Percentiles rank a stretch among this genome's conserved stretches.
These are phyloP conservation scores for Diaporthe amygdali DNA, from an alignment of 2,329 filamentous ascomycete species.

Conservation along the genomic window DNA sequence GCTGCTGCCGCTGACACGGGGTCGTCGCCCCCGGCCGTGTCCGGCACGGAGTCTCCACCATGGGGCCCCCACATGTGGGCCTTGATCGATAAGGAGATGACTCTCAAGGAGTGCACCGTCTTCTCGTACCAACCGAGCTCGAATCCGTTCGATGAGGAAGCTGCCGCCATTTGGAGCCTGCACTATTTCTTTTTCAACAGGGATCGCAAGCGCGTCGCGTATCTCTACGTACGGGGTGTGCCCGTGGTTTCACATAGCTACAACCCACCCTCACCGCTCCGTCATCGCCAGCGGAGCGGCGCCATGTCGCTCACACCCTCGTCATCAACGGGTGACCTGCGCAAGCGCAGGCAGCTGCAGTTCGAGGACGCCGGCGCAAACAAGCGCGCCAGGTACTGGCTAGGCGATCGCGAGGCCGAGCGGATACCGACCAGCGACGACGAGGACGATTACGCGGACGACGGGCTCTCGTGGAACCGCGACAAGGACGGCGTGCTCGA, in stretches of 20 bases:
- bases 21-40: slow-evolving; percentile 47
- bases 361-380: slow-evolving; percentile 56
- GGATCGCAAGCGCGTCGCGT: slow-evolving; percentile 87
- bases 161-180: slow-evolving; percentile 91
- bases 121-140: slow-evolving; percentile 90
- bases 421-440: slow-evolving; percentile 48
- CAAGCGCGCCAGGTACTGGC: slow-evolving; percentile 89
- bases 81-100: slow-evolving; percentile 93
- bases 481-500: slow-evolving; percentile 64
- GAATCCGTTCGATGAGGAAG: slow-evolving; percentile 89
- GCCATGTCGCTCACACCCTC: slow-evolving; percentile 31
- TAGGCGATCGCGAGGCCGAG: slow-evolving; percentile 69
- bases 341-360: slow-evolving; percentile 35
- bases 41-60: slow-evolving; percentile 46
- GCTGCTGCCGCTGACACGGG: slow-evolving; percentile 40
- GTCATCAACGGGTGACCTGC: slow-evolving; percentile 29
- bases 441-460: slow-evolving; percentile 55
- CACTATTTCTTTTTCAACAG: slow-evolving; percentile 99
- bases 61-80: slow-evolving; percentile 95
- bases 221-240: slow-evolving; percentile 90
- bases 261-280: slow-evolving; percentile 54
- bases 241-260: slow-evolving; percentile 70
- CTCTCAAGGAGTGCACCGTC: slow-evolving; percentile 82
- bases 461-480: slow-evolving; percentile 62
- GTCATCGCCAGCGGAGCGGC: slow-evolving; percentile 37